These are phyloP conservation scores for Aspergillus puulaauensis DNA, from an alignment of 2,329 filamentous ascomycete genomes.

Conservation along the genomic window DNA sequence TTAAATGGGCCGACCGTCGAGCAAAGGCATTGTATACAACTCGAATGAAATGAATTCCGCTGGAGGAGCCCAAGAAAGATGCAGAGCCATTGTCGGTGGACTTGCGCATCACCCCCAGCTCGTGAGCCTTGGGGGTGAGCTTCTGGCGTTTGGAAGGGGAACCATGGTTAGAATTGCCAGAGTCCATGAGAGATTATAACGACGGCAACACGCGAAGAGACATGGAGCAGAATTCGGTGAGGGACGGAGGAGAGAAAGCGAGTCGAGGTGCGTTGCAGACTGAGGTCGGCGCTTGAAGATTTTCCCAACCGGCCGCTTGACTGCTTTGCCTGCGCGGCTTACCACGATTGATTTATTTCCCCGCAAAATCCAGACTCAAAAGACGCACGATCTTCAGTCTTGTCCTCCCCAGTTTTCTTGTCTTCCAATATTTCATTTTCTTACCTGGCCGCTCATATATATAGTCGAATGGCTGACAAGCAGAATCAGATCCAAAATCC, in stretches of 20 bases:
- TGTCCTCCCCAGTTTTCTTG: neutral
- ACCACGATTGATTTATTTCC: neutral
- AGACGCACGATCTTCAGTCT: neutral
- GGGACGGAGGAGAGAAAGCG: neutral
- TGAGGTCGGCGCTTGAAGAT: conserved; percentile 1
- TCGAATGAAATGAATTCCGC: conserved; percentile 60
- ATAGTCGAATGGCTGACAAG: conserved; percentile 7
- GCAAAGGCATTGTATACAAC: conserved; percentile 54
- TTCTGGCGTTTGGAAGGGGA: conserved; percentile 30
- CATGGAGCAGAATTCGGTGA: neutral
- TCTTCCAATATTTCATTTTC: neutral
- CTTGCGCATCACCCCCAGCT: conserved; percentile 55
- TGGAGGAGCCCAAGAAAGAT: conserved; percentile 58
- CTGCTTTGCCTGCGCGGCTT: neutral
- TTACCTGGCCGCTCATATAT: neutral
- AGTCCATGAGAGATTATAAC: conserved; percentile 4
- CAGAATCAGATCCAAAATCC: conserved; percentile 18
- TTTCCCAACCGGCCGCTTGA: conserved; percentile 5
- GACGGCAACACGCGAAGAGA: neutral
- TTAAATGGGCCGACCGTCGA: conserved; percentile 31
- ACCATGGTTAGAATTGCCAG: conserved; percentile 7
- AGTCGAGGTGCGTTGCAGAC: neutral
- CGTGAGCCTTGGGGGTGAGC: conserved; percentile 30
- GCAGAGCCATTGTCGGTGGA: conserved; percentile 48
- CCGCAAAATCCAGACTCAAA: neutral